A percentile compares a stretch with the other conserved stretches of the same genome.
Evolutionary conservation across 148 eudicot species (phyloP).

Genomic region (Persicaria tinctoria): DNA sequence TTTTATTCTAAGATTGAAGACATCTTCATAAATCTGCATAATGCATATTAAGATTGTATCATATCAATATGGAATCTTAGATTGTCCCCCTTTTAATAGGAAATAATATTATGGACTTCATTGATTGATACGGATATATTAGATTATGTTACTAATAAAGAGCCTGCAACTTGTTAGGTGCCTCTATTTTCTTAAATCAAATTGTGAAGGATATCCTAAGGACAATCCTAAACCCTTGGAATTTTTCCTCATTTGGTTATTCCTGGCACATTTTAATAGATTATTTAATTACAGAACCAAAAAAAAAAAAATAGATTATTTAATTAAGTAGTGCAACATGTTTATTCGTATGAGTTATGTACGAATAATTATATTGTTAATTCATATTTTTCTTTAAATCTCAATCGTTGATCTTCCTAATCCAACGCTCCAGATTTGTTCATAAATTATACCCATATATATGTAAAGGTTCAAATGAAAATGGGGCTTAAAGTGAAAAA

Average conservation of each 20-base stretch:
- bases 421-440: too few species aligned
- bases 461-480: too few species aligned
- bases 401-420: too few species aligned
- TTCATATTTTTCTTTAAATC: too few species aligned
- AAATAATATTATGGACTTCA: background rate
- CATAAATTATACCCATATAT: too few species aligned
- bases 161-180: conserved; percentile 1
- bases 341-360: too few species aligned
- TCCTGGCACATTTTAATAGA: background rate
- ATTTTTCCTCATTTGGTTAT: background rate
- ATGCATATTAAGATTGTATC: background rate
- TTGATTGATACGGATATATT: background rate
- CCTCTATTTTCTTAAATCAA: background rate
- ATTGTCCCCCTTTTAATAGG: background rate
- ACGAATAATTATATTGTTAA: too few species aligned
- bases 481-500: too few species aligned
- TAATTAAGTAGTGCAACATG: too few species aligned
- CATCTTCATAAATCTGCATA: background rate
- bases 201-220: background rate
- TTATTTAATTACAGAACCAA: background rate
- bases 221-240: background rate
- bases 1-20: background rate
- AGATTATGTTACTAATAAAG: conserved; percentile 4
- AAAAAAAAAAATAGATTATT: background rate
- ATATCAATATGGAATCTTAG: background rate